A percentile compares a stretch with the other conserved stretches of the same genome.
Conservation (phyloP, 371 early-diverging fungal species). For the Enterospora canceri region DNA sequence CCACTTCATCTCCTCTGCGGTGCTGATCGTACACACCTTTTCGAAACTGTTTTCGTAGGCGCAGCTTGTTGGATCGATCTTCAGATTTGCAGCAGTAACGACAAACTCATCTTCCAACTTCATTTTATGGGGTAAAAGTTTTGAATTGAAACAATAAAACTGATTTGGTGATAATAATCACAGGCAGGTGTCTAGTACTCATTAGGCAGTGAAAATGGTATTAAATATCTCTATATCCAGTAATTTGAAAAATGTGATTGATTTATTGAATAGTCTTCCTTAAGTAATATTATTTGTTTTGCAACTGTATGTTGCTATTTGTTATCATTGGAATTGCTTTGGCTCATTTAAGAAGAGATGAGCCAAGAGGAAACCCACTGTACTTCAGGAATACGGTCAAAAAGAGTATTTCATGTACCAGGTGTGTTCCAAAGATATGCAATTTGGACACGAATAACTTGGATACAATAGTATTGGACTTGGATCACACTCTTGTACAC, state of each 20-base stretch:
- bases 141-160: not conserved
- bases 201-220: too few relatives aligned
- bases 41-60: slow-evolving; percentile 33
- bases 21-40: slow-evolving; percentile 37
- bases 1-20: slow-evolving; percentile 22
- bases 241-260: too few relatives aligned
- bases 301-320: not conserved
- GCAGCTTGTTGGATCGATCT: not conserved
- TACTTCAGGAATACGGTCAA: too few relatives aligned
- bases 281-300: not conserved
- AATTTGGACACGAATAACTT: not conserved
- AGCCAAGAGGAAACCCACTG: not conserved
- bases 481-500: not conserved
- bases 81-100: not conserved
- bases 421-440: too few relatives aligned
- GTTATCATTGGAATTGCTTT: not conserved
- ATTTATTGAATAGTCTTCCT: not conserved
- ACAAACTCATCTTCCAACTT: not conserved
- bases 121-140: slow-evolving; percentile 4
- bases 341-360: not conserved
- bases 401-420: too few relatives aligned
- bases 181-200: not conserved
- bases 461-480: not conserved
- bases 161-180: not conserved
- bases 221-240: too few relatives aligned